These are phyloP conservation scores for Omphalotus guepiniiformis DNA, from an alignment of 768 basidiomycete genomes.

Conservation along the genomic window DNA sequence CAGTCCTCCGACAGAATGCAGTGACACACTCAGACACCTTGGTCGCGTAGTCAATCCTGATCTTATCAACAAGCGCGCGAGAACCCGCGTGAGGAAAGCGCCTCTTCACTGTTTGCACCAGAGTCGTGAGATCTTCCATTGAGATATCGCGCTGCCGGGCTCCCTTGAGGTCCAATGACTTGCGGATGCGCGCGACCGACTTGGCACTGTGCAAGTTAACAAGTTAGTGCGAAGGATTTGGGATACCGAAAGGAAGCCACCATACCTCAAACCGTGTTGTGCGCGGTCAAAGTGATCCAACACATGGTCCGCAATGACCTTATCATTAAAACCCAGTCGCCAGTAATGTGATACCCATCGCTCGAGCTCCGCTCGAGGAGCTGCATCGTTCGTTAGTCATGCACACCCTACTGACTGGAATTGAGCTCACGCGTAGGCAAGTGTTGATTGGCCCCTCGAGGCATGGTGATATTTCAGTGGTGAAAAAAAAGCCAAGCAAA, in stretches of 20 bases:
- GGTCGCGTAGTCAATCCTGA: slow-evolving; percentile 7
- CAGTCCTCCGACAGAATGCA: no score
- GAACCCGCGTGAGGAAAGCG: slow-evolving; percentile 9
- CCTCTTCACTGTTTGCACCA: background rate
- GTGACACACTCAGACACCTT: slow-evolving; percentile 14
- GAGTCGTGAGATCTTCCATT: background rate
- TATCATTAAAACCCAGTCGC: slow-evolving; percentile 11
- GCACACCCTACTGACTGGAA: background rate
- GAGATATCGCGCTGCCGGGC: slow-evolving; percentile 8
- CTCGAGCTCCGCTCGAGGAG: slow-evolving; percentile 3
- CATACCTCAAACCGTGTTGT: slow-evolving; percentile 7
- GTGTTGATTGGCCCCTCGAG: no score
- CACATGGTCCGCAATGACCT: background rate
- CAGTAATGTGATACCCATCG: slow-evolving; percentile 7
- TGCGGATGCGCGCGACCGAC: slow-evolving; percentile 9
- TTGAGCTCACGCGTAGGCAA: slow-evolving; percentile 9
- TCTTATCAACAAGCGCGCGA: background rate
- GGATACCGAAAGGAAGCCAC: background rate
- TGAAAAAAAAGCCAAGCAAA: no score
- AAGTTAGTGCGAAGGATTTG: background rate
- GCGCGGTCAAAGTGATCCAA: slow-evolving; percentile 9
- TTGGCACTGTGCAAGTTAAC: background rate
- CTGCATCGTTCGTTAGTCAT: background rate
- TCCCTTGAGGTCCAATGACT: slow-evolving; percentile 1
- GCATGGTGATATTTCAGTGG: no score